These are phyloP conservation scores for Colletotrichum liaoningense DNA, from an alignment of 2,329 filamentous ascomycete genomes.

Conservation along the genomic window DNA sequence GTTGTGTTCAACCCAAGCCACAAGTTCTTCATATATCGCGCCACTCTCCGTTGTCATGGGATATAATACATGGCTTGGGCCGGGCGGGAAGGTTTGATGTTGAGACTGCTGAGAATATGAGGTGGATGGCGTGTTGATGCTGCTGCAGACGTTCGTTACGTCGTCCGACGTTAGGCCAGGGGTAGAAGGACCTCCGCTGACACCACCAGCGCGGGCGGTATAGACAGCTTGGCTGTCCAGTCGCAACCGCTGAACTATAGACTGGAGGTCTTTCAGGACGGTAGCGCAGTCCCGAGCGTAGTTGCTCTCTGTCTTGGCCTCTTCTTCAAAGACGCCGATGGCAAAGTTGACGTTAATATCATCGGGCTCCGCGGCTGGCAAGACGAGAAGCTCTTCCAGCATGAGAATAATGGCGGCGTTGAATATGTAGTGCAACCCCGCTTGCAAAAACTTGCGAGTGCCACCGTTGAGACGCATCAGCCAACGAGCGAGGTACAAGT, in stretches of 20 bases:
- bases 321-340: slow-evolving; percentile 53
- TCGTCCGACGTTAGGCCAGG: slow-evolving; percentile 12
- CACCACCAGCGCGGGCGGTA: background rate
- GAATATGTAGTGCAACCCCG: slow-evolving; percentile 61
- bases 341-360: slow-evolving; percentile 55
- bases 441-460: slow-evolving; percentile 54
- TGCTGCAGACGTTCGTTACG: background rate
- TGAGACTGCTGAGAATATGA: background rate
- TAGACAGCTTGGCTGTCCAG: slow-evolving; percentile 15
- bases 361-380: slow-evolving; percentile 39
- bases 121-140: slow-evolving; percentile 3
- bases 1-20: slow-evolving; percentile 51
- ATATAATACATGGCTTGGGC: background rate
- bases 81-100: slow-evolving; percentile 9
- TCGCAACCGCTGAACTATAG: slow-evolving; percentile 49
- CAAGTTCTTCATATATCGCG: slow-evolving; percentile 49
- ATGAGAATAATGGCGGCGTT: slow-evolving; percentile 61
- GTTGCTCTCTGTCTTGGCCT: slow-evolving; percentile 50
- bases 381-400: slow-evolving; percentile 55
- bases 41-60: slow-evolving; percentile 45
- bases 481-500: slow-evolving; percentile 56
- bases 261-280: slow-evolving; percentile 51
- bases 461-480: slow-evolving; percentile 47
- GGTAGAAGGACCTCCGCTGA: background rate
- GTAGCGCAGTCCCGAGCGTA: slow-evolving; percentile 52